Evolutionary conservation across 495 filamentous ascomycete species (phyloP).

Genomic region (Annulohypoxylon bovei): DNA sequence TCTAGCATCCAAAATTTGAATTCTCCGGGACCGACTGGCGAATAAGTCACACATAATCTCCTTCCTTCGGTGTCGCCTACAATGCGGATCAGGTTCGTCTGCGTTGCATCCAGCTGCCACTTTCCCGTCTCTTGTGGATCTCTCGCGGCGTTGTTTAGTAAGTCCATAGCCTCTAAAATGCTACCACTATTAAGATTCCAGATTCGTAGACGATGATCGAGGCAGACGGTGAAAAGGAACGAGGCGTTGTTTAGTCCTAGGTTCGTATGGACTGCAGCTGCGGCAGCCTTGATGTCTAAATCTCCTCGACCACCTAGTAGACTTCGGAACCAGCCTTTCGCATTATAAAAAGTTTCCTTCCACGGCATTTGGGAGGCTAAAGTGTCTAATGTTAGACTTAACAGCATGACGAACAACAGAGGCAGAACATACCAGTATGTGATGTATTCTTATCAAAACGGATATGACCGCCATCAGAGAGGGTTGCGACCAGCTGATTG

Average conservation of each 20-base stretch:
- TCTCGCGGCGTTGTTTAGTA: constrained; percentile 50
- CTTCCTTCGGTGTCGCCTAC: constrained; percentile 71
- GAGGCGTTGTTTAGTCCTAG: constrained; percentile 54
- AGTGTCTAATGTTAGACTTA: constrained; percentile 1
- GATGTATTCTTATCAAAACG: constrained; percentile 71
- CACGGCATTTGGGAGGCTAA: constrained; percentile 66
- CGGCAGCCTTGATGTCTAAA: constrained; percentile 42
- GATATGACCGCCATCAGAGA: constrained; percentile 84
- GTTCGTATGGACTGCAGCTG: constrained; percentile 60
- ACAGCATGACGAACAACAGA: background rate
- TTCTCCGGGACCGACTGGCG: constrained; percentile 82
- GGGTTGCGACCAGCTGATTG: constrained; percentile 78
- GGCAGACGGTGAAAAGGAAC: constrained; percentile 82
- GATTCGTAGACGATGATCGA: constrained; percentile 86
- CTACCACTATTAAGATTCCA: constrained; percentile 84
- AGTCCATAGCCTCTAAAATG: constrained; percentile 58
- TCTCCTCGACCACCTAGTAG: constrained; percentile 67
- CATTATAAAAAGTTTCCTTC: constrained; percentile 81
- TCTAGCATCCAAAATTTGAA: constrained; percentile 95
- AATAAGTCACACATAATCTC: constrained; percentile 84
- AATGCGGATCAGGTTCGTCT: constrained; percentile 76
- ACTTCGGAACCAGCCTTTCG: constrained; percentile 81
- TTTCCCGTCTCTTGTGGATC: constrained; percentile 66
- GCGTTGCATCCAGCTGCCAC: constrained; percentile 78
- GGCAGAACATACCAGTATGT: constrained; percentile 68